Base-by-base conservation (phyloP, 257 asterid genomes). In the Nicotiana knightiana region DNA sequence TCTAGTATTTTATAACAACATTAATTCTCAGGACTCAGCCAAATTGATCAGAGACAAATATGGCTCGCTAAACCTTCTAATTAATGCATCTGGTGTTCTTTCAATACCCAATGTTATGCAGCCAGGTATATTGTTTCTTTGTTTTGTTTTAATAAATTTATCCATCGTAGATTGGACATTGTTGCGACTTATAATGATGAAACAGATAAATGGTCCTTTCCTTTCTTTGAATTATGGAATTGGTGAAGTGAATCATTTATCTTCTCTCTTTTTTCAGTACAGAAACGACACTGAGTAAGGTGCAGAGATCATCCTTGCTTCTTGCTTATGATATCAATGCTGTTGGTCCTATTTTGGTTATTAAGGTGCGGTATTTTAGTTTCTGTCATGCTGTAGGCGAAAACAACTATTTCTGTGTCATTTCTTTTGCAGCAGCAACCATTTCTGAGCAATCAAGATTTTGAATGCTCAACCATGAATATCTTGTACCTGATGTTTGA, bases 251-350 rank as follows among this genome's bases (percentile, higher is more conserved):
- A 85, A 75, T 79, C 66, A 79, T 75, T 67, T 24, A 77, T 55
- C 35, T 80, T 83, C 81, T 64, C 58, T 82, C 73, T 77, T 68
- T 84, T 86, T 89, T 81, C 93, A 83, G 92, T 89, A 86, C 97
- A 94, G 99, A 96, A 90, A 96, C 99, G 75, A 96, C 98, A 57
- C 84, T 96, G 92, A 93, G 86, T 91, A 94, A 92, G 88, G 93
- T 94, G 81, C 87, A 93, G 86, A 88, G 92, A 73, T 87, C 91
- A 73, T 91, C 99, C 33, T 88, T 94, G 86, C 94, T 94, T 87
- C 95, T 92, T 58, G 86, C 97, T 21, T 96, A 94, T 82, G 97
- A 94, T 89, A 84, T 93, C 86, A 96, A 96, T 89, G 97, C 98
- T 18, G 89, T 94, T 71, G 99, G 97, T 59, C 99, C 98, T 26